phyloP scores from a whole-genome alignment of 441 rosid species.

The Corymbia calophylla region DNA sequence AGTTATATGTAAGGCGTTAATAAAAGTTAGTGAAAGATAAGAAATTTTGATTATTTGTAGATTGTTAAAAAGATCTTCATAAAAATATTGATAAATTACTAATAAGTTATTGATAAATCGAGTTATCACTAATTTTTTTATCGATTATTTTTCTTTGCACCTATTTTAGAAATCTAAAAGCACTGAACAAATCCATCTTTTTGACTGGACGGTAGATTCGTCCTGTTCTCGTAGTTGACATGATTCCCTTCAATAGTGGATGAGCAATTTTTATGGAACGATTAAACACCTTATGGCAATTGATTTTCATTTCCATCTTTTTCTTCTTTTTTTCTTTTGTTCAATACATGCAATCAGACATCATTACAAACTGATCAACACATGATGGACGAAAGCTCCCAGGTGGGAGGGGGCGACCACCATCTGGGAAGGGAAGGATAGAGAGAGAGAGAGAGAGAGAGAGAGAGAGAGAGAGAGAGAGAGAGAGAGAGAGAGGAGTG shows the following conservation, averaged over 20 bases:
- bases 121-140: background rate
- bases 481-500: too few species aligned
- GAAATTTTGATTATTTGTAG: background rate
- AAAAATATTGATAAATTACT: background rate
- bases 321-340: too few species aligned
- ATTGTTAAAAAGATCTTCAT: background rate
- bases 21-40: background rate
- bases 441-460: background rate
- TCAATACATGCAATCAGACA: background rate
- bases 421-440: background rate
- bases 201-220: too few species aligned
- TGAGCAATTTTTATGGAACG: background rate
- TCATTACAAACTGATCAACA: background rate
- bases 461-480: too few species aligned
- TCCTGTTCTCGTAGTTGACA: background rate
- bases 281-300: background rate
- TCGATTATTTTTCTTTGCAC: background rate
- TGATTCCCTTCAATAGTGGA: background rate
- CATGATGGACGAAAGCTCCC: background rate
- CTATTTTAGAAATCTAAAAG: background rate
- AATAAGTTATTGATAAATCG: rapidly evolving
- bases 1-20: background rate
- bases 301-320: background rate
- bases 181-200: background rate
- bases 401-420: background rate